A percentile compares a stretch with the other conserved stretches of the same genome.
Evolutionary conservation across 176 grass and related monocot species (phyloP).

Genomic region (Rhynchospora pubera): DNA sequence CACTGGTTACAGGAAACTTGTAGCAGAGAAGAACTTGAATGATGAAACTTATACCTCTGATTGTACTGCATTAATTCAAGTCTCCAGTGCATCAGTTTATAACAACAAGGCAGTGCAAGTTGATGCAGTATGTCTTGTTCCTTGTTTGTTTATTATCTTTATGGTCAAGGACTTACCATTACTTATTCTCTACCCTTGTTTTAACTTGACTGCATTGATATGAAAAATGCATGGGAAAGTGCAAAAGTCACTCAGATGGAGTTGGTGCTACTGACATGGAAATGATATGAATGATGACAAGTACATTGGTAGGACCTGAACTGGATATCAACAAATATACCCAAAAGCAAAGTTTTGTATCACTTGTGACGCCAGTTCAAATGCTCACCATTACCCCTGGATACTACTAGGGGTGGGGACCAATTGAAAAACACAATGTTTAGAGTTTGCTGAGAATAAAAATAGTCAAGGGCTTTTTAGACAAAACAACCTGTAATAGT

Average conservation of each 20-base stretch:
- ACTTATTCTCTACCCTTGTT: background rate
- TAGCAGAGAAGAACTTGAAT: slow-evolving; percentile 46
- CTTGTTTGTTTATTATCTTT: background rate
- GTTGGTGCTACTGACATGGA: background rate
- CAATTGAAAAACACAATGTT: background rate
- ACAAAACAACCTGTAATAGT: background rate
- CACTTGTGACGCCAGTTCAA: background rate
- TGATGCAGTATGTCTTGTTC: slow-evolving; percentile 46
- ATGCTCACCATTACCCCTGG: background rate
- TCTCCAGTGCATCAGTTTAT: slow-evolving; percentile 63
- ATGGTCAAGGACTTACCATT: background rate
- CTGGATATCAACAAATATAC: background rate
- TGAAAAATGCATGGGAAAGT: background rate
- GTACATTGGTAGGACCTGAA: background rate
- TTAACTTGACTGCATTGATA: background rate
- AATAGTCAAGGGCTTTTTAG: background rate
- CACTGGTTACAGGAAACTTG: slow-evolving; percentile 58
- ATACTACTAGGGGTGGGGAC: background rate
- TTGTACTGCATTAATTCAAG: slow-evolving; percentile 61
- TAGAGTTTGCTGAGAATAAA: background rate
- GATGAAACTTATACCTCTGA: slow-evolving; percentile 63
- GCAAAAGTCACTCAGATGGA: background rate
- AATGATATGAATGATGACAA: background rate
- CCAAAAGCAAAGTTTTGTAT: background rate
- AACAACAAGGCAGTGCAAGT: slow-evolving; percentile 90